Percentiles rank a stretch among this genome's conserved stretches.
Evolutionary conservation across 345 rosid species (phyloP).

Genomic region (Hibiscus tridactylites): DNA sequence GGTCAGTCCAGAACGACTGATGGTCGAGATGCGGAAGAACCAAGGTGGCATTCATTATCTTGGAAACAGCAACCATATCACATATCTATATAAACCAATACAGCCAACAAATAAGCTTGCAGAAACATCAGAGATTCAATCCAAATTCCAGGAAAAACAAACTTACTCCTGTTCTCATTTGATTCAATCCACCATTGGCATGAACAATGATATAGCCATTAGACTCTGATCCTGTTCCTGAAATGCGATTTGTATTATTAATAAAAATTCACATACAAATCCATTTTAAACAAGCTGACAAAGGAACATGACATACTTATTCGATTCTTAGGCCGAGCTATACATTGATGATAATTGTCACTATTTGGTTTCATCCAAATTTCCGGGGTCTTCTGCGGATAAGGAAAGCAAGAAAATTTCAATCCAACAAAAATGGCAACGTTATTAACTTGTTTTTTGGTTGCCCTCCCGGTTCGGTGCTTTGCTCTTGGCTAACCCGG

Average conservation of each 20-base stretch:
- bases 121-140: background rate
- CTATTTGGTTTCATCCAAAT: constrained; percentile 91
- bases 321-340: constrained; percentile 46
- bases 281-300: background rate
- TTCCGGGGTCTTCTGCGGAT: constrained; percentile 68
- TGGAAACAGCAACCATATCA: constrained; percentile 96
- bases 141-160: background rate
- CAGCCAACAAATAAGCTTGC: background rate
- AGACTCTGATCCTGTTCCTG: constrained; percentile 34
- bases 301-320: constrained; percentile 33
- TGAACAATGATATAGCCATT: constrained; percentile 88
- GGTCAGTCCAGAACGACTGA: constrained; percentile 95
- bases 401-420: background rate
- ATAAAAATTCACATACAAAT: background rate
- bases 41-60: constrained; percentile 91
- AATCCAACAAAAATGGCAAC: background rate
- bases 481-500: no score
- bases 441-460: background rate
- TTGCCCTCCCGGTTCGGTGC: no score
- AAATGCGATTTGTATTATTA: background rate
- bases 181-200: constrained; percentile 97
- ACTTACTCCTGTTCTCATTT: constrained; percentile 99
- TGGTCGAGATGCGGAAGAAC: constrained; percentile 97
- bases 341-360: constrained; percentile 49
- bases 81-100: constrained; percentile 67